A percentile compares a stretch with the other conserved stretches of the same genome.
These are phyloP conservation scores for Ananas comosus DNA, from an alignment of 176 grass and related monocot genomes.

Conservation along the genomic window DNA sequence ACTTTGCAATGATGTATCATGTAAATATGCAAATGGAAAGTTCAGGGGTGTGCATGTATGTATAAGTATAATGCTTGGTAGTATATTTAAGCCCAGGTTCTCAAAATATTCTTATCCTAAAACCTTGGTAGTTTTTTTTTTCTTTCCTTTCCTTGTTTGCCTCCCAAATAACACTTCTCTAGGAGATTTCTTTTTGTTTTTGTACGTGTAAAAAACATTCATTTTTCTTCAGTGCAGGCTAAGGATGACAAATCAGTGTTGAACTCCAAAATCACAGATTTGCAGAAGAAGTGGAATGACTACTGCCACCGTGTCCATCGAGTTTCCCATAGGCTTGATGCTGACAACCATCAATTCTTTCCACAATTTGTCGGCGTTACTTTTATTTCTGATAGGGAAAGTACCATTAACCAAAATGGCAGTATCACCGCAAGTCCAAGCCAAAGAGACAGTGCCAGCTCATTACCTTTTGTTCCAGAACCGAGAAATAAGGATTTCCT, in stretches of 20 bases:
- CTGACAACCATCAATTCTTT: conserved; percentile 29
- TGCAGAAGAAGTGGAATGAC: conserved; percentile 76
- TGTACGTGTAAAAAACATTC: conserved; percentile 45
- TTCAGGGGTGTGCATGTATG: no score
- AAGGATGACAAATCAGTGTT: conserved; percentile 61
- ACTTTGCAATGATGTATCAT: no score
- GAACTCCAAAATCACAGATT: conserved; percentile 53
- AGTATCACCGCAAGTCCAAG: conserved; percentile 13
- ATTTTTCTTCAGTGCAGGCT: conserved; percentile 70
- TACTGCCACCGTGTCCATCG: conserved; percentile 44
- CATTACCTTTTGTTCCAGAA: conserved; percentile 35
- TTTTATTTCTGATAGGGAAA: conserved; percentile 18
- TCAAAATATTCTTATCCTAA: no score
- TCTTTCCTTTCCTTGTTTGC: no score
- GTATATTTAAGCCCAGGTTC: no score
- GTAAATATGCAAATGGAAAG: no score
- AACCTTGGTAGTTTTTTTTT: no score
- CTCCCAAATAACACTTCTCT: no score
- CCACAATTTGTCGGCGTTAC: conserved; percentile 26
- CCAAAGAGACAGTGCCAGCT: not conserved
- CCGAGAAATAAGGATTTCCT: conserved; percentile 49
- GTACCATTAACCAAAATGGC: conserved; percentile 25
- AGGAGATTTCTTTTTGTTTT: conserved; percentile 2
- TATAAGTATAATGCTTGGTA: no score
- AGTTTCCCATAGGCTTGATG: conserved; percentile 29